Base-by-base conservation (phyloP, 192 early-diverging fungal genomes). In the Dispira parvispora region DNA sequence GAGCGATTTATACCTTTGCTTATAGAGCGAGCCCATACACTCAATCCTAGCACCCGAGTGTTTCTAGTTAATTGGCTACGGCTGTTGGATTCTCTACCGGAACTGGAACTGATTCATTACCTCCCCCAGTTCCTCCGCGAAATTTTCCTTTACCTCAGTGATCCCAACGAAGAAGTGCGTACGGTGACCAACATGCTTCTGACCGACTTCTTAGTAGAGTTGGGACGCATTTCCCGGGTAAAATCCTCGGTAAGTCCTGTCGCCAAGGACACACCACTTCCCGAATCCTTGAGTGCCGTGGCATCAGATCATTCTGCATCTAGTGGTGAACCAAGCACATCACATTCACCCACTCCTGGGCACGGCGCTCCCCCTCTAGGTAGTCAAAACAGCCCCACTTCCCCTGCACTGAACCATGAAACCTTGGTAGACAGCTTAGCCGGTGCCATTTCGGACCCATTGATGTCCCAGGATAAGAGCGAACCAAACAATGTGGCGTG, bases 11-110 rank as follows among this genome's bases (percentile, higher is more conserved):
- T 99, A 64, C 95, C 94, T 23, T 78, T 99, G 23, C 73, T 99
- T 1, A 69, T 86, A 4, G 92, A 98, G 66, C 88, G 97, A 25
- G 88, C 98, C 68, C 84, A 92, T 66, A 86, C 87, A 10, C 78
- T 90, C 63, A 94, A 94, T 69, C 88, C 95, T 4, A 84, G 81
- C 57, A 88, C 91, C 11, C 80, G 97, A 10, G 84, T 89, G 46
- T 99, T 91, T 67, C 78, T 99, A 8, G 89, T 99, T 9, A 87
- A 91, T 50, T 99, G 97, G 90, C 89, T 99, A 46, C 77, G 79
- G 11, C 85, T 95, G 0, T 70, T 99, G 44, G 89, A 96, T 65
- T 87, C 90, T 0, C 86, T 98, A 20, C 97, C 95, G 0, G 94
- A 93, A 42, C 75, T 99, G 23, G 97, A 98, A 62, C 70, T 99